Percentiles rank a stretch among this genome's conserved stretches.
These are phyloP conservation scores for Bonia amplexicaulis DNA, from an alignment of 176 grass and related monocot genomes.

Conservation along the genomic window DNA sequence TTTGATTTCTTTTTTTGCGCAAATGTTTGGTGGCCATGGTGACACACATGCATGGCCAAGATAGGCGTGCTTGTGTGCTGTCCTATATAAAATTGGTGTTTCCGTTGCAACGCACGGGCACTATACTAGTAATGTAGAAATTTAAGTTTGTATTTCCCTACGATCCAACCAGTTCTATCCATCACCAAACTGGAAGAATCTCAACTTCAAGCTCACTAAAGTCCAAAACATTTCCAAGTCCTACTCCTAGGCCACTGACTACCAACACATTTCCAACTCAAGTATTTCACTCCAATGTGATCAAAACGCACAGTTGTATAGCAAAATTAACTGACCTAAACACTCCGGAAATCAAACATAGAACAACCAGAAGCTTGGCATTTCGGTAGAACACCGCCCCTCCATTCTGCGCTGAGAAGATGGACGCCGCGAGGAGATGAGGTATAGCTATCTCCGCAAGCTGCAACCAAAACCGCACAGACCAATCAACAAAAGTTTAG, in stretches of 20 bases:
- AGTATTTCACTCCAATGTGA: not conserved
- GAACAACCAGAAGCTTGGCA: slow-evolving; percentile 70
- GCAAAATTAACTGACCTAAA: slow-evolving; percentile 62
- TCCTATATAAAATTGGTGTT: too few species aligned
- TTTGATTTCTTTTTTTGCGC: too few species aligned
- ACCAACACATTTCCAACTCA: not conserved
- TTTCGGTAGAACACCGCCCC: slow-evolving; percentile 70
- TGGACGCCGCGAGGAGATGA: slow-evolving; percentile 86
- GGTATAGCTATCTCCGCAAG: slow-evolving; percentile 89
- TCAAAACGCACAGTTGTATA: not conserved
- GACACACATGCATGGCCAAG: too few species aligned
- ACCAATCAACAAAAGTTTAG: slow-evolving; percentile 20
- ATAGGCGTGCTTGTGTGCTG: too few species aligned
- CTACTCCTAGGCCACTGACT: not conserved
- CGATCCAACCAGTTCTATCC: not conserved
- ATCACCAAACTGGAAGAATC: not conserved
- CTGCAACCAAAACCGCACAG: slow-evolving; percentile 43
- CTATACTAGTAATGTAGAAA: not conserved
- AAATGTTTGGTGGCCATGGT: too few species aligned
- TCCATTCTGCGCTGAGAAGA: slow-evolving; percentile 87
- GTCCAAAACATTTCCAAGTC: not conserved
- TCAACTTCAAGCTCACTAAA: not conserved
- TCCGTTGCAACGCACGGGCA: too few species aligned
- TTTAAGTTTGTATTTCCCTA: not conserved
- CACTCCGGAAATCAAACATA: slow-evolving; percentile 86